Conservation (phyloP, 1,284 basidiomycete species). For the Agaricales sp. region DNA sequence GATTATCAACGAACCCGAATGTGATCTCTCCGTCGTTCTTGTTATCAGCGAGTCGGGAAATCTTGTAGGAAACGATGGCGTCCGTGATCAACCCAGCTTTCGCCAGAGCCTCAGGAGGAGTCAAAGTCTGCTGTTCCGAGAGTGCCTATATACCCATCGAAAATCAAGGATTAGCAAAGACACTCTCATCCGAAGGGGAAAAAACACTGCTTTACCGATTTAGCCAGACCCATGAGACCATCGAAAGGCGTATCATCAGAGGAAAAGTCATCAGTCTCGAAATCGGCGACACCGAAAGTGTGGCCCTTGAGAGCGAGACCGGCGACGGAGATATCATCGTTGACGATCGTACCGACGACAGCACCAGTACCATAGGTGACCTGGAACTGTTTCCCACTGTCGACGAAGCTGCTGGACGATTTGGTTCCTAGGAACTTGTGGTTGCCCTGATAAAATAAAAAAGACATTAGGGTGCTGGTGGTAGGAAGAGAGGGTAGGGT, state of each 20-base stretch:
- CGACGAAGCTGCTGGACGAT: slow-evolving; percentile 58
- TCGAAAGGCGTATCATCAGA: slow-evolving; percentile 51
- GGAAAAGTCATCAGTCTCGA: slow-evolving; percentile 60
- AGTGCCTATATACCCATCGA: slow-evolving; percentile 25
- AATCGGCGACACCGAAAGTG: slow-evolving; percentile 61
- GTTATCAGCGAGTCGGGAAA: slow-evolving; percentile 58
- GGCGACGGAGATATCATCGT: slow-evolving; percentile 61
- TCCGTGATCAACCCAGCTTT: slow-evolving; percentile 42
- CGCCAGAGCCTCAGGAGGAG: slow-evolving; percentile 61
- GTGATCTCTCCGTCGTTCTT: slow-evolving; percentile 68
- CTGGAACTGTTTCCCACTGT: slow-evolving; percentile 43
- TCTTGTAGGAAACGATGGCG: slow-evolving; percentile 67
- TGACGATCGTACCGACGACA: slow-evolving; percentile 57
- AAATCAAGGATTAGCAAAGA: slow-evolving; percentile 1
- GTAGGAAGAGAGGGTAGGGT: slow-evolving; percentile 1
- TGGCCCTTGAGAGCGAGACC: slow-evolving; percentile 53
- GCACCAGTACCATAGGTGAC: slow-evolving; percentile 73
- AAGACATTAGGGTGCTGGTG: slow-evolving; percentile 10
- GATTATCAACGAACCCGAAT: too few relatives aligned
- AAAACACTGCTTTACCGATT: slow-evolving; percentile 32
- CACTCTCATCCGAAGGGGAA: slow-evolving; percentile 1
- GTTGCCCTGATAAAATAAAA: slow-evolving; percentile 36
- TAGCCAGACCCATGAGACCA: slow-evolving; percentile 76
- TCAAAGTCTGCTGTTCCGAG: slow-evolving; percentile 50
- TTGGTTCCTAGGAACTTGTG: slow-evolving; percentile 60